These are phyloP conservation scores for Lentinus brumalis DNA, from an alignment of 768 basidiomycete species.

Conservation along the genomic window DNA sequence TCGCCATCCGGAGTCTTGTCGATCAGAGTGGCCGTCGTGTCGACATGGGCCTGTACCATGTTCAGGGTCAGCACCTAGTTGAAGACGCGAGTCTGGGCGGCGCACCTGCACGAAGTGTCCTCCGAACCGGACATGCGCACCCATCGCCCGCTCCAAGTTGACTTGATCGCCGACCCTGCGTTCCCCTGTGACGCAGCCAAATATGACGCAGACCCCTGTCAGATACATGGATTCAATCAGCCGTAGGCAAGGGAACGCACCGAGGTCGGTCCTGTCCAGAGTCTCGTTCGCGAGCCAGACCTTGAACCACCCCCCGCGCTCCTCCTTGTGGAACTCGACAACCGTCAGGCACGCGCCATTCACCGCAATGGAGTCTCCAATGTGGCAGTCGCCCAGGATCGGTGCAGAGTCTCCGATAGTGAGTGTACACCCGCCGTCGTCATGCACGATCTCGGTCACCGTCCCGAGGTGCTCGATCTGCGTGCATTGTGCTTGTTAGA, in stretches of 20 bases:
- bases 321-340: conserved; percentile 69
- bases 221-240: background rate
- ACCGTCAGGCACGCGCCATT: conserved; percentile 86
- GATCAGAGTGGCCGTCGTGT: conserved; percentile 79
- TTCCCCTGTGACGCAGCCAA: conserved; percentile 57
- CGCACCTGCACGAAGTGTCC: conserved; percentile 96
- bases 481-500: conserved; percentile 10
- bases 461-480: conserved; percentile 91
- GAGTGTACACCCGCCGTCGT: conserved; percentile 79
- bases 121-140: conserved; percentile 86
- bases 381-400: conserved; percentile 84
- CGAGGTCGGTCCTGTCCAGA: conserved; percentile 85
- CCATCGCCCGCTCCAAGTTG: conserved; percentile 96
- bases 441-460: conserved; percentile 62
- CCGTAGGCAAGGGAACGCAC: conserved; percentile 41
- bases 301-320: conserved; percentile 79
- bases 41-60: conserved; percentile 81
- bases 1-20: conserved; percentile 75
- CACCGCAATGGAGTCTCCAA: conserved; percentile 94
- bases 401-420: conserved; percentile 69
- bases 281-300: conserved; percentile 98
- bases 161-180: conserved; percentile 76
- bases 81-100: background rate
- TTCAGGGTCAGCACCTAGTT: background rate
- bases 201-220: background rate